phyloP scores from a whole-genome alignment of 208 protist species.

The Wallacemonas sp. region DNA sequence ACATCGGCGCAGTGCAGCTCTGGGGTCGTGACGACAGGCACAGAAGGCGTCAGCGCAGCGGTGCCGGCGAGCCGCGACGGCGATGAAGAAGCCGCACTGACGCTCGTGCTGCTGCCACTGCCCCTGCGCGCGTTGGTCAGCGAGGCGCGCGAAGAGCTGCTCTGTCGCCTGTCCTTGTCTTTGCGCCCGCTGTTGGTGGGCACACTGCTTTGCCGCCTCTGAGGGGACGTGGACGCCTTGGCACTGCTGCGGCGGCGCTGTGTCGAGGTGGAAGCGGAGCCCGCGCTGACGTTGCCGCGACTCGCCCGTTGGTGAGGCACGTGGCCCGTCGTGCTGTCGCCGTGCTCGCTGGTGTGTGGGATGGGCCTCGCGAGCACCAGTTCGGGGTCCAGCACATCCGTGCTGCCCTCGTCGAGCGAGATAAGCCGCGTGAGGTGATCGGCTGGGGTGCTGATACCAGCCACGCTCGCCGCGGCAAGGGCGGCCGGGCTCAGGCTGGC shows the following conservation, averaged over 20 bases:
- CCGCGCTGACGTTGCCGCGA: too few species aligned
- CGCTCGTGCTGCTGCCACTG: not conserved
- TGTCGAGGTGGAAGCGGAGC: not conserved
- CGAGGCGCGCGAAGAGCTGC: not conserved
- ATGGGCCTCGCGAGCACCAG: not conserved
- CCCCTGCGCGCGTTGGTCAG: not conserved
- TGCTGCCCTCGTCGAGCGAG: not conserved
- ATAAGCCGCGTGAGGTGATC: constrained; percentile 12
- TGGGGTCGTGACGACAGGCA: constrained; percentile 28
- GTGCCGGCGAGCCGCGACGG: too few species aligned
- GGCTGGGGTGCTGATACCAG: not conserved
- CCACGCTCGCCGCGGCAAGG: not conserved
- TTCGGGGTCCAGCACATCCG: not conserved
- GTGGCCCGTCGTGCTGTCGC: too few species aligned
- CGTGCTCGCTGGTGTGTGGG: not conserved
- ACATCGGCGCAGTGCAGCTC: constrained; percentile 76
- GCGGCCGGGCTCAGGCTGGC: not conserved
- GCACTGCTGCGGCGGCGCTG: not conserved
- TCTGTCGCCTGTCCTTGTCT: not conserved
- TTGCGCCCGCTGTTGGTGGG: not conserved
- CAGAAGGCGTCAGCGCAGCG: too few species aligned
- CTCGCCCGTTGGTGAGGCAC: too few species aligned
- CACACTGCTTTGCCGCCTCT: not conserved
- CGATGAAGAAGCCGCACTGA: too few species aligned
- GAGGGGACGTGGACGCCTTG: not conserved